These are phyloP conservation scores for Antrodiella citrinella DNA, from an alignment of 768 basidiomycete species.

Conservation along the genomic window DNA sequence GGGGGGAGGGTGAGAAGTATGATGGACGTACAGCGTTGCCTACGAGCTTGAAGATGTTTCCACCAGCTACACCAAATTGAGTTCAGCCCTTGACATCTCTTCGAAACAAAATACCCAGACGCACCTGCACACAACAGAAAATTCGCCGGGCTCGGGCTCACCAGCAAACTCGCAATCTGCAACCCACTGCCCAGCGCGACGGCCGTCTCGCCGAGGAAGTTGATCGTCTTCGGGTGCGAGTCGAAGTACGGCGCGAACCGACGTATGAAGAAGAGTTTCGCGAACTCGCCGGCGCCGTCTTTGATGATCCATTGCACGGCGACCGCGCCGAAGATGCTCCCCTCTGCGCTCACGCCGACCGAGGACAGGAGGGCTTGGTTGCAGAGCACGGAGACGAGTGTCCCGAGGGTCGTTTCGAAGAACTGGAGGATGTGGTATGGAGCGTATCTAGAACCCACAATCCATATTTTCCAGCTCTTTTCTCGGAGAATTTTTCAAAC, in stretches of 20 bases:
- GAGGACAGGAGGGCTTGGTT: conserved; percentile 22
- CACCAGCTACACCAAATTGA: conserved; percentile 17
- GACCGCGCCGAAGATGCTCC: conserved; percentile 22
- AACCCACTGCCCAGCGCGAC: conserved; percentile 18
- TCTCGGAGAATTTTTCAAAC: not conserved
- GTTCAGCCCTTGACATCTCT: not conserved
- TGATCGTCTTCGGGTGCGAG: conserved; percentile 24
- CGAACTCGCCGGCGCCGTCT: conserved; percentile 22
- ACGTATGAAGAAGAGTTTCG: conserved; percentile 24
- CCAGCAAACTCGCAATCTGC: conserved; percentile 19
- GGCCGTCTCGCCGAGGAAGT: conserved; percentile 14
- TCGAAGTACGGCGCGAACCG: conserved; percentile 22
- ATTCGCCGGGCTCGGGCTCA: conserved; percentile 14
- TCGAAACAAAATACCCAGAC: not conserved
- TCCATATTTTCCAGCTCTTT: not conserved
- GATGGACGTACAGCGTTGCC: conserved; percentile 19
- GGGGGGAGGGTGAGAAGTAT: too few species aligned
- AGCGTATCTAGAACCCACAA: conserved; percentile 16
- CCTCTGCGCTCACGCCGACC: conserved; percentile 22
- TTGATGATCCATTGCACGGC: conserved; percentile 26
- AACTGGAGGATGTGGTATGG: conserved; percentile 21
- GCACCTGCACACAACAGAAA: conserved; percentile 21
- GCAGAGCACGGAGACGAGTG: conserved; percentile 21
- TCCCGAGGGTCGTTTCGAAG: conserved; percentile 17
- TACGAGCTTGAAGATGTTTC: conserved; percentile 22